Evolutionary conservation across 2,329 filamentous ascomycete species (phyloP), one percentile per base, ranked within the genome.

Genomic region (Talaromyces pinophilus): DNA sequence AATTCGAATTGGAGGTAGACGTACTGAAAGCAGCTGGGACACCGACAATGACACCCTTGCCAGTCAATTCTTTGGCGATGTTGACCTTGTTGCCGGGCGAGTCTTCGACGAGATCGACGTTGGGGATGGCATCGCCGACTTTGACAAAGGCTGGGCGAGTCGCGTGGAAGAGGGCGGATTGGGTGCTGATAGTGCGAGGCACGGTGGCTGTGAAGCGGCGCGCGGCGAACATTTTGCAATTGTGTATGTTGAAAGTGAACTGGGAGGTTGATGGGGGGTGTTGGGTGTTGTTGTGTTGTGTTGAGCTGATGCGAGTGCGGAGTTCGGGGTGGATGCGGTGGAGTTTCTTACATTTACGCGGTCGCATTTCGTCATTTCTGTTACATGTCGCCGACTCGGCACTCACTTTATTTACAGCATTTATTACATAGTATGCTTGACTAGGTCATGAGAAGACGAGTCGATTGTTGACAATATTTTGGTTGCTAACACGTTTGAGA

Each of bases 31-130:
- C 92, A 61, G 90, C 92, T 0, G 92, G 92, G 35, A 95, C 91
- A 69, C 92, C 92, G 71, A 98, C 86, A 76, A 98, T 90, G 72
- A 97, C 81, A 66, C 91, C 92, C 75, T 92, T 91, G 70, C 87
- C 88, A 69, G 84, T 84, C 68, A 96, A 85, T 82, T 96, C 92
- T 69, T 90, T 86, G 72, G 91, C 87, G 67, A 98, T 85, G 80
- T 92, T 94, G 79, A 98, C 88, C 81, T 93, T 95, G 85, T 93
- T 96, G 68, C 91, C 92, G 0, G 94, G 94, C n/a, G 90, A 93
- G 80, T 87, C 86, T 82, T 98, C 91, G 70, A 89, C 89, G 72
- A 97, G 86, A 70, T 93, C 88, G 66, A 94, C 81, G 79, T 88
- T 82, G 54, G 94, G 95, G 64, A 98, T 84, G 71, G 85, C 81